phyloP scores from a whole-genome alignment of 2,329 filamentous ascomycete genomes.

The Coniella lustricola region DNA sequence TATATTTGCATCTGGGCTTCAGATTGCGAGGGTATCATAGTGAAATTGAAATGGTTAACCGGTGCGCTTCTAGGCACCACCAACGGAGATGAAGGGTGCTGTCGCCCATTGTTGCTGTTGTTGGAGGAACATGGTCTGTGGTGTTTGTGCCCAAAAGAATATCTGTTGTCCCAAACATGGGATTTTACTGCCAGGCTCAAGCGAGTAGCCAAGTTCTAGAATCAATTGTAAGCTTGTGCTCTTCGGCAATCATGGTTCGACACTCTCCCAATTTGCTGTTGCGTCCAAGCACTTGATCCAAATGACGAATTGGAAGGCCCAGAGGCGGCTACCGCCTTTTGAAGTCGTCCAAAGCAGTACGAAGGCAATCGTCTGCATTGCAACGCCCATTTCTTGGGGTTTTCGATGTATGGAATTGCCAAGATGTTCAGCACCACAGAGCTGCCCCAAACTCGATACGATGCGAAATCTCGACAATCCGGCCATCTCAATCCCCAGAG shows the following conservation, averaged over 20 bases:
- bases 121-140: slow-evolving; percentile 1
- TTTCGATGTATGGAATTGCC: neutral
- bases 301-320: neutral
- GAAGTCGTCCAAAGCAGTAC: slow-evolving; percentile 13
- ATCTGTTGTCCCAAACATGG: slow-evolving; percentile 15
- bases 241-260: neutral
- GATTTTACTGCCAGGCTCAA: slow-evolving; percentile 12
- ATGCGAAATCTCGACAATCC: neutral
- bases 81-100: slow-evolving; percentile 1
- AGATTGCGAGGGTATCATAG: too few relatives aligned
- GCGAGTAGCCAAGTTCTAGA: slow-evolving; percentile 13
- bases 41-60: neutral
- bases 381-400: neutral
- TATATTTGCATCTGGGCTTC: too few relatives aligned
- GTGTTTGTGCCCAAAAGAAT: slow-evolving; percentile 10
- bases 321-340: slow-evolving; percentile 16
- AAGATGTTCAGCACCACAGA: slow-evolving; percentile 3
- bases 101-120: slow-evolving; percentile 6
- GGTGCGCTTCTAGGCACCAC: neutral
- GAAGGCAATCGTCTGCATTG: slow-evolving; percentile 10
- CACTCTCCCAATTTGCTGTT: neutral
- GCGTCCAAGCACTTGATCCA: neutral
- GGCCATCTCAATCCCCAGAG: neutral
- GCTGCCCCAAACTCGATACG: slow-evolving; percentile 15
- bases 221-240: slow-evolving; percentile 9